Conservation (phyloP, 495 filamentous ascomycete genomes). For the Ascobolus immersus region DNA sequence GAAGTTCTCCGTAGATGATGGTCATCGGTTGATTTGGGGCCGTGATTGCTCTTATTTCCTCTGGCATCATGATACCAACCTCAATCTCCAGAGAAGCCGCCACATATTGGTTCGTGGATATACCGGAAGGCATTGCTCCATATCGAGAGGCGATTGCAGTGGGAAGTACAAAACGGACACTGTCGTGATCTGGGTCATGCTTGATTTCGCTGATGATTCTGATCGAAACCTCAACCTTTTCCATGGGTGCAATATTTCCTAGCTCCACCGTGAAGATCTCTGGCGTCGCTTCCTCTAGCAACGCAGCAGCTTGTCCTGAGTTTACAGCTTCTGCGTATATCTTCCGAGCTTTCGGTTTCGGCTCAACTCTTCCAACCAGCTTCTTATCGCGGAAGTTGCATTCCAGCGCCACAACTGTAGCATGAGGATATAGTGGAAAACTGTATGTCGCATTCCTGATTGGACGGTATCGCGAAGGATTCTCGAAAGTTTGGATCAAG, state of each 20-base stretch:
- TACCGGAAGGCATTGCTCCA: slow-evolving; percentile 21
- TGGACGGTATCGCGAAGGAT: slow-evolving; percentile 20
- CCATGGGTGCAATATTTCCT: slow-evolving; percentile 29
- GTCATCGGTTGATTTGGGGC: slow-evolving; percentile 43
- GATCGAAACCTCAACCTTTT: slow-evolving; percentile 28
- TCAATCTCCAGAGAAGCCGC: slow-evolving; percentile 17
- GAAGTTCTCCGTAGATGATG: slow-evolving; percentile 26
- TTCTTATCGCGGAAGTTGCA: slow-evolving; percentile 25
- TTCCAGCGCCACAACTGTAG: slow-evolving; percentile 36
- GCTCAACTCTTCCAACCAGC: slow-evolving; percentile 34
- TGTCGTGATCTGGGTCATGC: slow-evolving; percentile 34
- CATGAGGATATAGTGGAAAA: slow-evolving; percentile 43
- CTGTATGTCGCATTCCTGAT: slow-evolving; percentile 32
- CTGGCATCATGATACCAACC: slow-evolving; percentile 33
- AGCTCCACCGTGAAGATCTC: slow-evolving; percentile 41
- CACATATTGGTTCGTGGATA: slow-evolving; percentile 5
- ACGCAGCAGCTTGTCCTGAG: slow-evolving; percentile 31
- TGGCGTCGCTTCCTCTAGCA: slow-evolving; percentile 33
- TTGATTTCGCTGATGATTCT: slow-evolving; percentile 43
- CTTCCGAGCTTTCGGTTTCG: slow-evolving; percentile 28
- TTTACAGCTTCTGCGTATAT: slow-evolving; percentile 29
- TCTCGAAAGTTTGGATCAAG: slow-evolving; percentile 36
- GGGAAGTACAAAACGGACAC: slow-evolving; percentile 38
- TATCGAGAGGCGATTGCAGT: slow-evolving; percentile 37
- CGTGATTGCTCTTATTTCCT: slow-evolving; percentile 31